Conservation (phyloP, 2,329 filamentous ascomycete species). For the Paracoccidioides lutzii region DNA sequence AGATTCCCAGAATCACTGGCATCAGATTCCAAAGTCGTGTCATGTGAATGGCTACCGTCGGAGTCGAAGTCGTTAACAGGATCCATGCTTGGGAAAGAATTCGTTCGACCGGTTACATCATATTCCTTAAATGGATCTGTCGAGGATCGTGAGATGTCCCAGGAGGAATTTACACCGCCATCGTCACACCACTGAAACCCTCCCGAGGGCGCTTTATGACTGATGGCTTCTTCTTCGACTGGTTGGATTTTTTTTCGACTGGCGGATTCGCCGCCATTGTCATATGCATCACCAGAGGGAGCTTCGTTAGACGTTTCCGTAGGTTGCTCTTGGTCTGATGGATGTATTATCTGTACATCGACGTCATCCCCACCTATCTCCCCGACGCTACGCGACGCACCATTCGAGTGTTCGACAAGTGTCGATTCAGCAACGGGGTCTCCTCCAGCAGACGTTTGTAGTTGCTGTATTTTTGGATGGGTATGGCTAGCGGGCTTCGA, state of each 20-base stretch:
- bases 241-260: not conserved
- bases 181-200: not conserved
- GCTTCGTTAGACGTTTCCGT: not conserved
- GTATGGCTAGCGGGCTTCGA: not conserved
- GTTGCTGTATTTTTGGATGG: not conserved
- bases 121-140: conserved; percentile 8
- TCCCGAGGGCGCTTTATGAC: not conserved
- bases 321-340: not conserved
- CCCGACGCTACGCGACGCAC: not conserved
- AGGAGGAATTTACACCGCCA: not conserved
- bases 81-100: conserved; percentile 11
- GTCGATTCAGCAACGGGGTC: not conserved
- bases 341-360: not conserved
- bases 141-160: not conserved
- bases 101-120: conserved; percentile 9
- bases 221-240: not conserved
- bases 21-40: not conserved
- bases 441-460: not conserved
- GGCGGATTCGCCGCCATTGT: not conserved
- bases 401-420: not conserved
- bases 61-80: not conserved
- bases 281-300: not conserved
- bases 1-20: not conserved
- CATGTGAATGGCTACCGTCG: not conserved
- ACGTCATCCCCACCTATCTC: not conserved